Conservation (phyloP, 495 filamentous ascomycete species). For the Oleoguttula mirabilis region DNA sequence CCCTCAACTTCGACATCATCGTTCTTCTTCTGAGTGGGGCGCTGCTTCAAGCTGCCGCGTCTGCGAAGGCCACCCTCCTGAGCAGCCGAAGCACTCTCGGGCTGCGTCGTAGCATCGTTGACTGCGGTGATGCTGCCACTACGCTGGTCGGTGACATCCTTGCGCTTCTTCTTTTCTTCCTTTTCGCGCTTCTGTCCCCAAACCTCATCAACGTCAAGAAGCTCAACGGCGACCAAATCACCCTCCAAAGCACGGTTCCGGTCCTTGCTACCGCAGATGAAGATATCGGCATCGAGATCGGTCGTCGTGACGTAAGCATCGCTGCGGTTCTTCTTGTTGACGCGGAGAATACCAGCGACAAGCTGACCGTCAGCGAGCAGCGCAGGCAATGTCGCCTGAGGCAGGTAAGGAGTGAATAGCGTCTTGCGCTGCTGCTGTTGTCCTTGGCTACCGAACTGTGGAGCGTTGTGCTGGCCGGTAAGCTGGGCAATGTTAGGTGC, state of each 20-base stretch:
- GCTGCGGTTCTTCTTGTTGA: constrained; percentile 99
- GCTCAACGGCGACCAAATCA: constrained; percentile 88
- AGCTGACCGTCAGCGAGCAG: constrained; percentile 85
- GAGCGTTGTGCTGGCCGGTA: constrained; percentile 63
- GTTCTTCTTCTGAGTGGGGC: constrained; percentile 98
- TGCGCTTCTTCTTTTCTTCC: constrained; percentile 99
- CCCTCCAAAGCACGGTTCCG: constrained; percentile 92
- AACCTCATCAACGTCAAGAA: constrained; percentile 95
- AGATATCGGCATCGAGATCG: constrained; percentile 95
- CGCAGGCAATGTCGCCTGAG: constrained; percentile 86
- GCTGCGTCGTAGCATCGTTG: constrained; percentile 53
- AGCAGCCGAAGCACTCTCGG: constrained; percentile 49
- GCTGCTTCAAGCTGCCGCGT: constrained; percentile 86
- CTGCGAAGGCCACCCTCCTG: constrained; percentile 71
- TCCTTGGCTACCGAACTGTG: constrained; percentile 45
- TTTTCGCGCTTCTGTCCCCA: constrained; percentile 98
- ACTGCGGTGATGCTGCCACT: constrained; percentile 55
- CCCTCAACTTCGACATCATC: constrained; percentile 98
- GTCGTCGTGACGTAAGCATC: constrained; percentile 93
- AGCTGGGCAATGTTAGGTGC: constrained; percentile 41
- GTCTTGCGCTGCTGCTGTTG: constrained; percentile 95
- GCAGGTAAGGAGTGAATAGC: constrained; percentile 93
- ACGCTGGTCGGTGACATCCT: constrained; percentile 90
- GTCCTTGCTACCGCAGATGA: constrained; percentile 98
- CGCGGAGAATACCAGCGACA: constrained; percentile 88